phyloP scores from a whole-genome alignment of 108 stramenopile species.

The Skeletonema potamos region DNA sequence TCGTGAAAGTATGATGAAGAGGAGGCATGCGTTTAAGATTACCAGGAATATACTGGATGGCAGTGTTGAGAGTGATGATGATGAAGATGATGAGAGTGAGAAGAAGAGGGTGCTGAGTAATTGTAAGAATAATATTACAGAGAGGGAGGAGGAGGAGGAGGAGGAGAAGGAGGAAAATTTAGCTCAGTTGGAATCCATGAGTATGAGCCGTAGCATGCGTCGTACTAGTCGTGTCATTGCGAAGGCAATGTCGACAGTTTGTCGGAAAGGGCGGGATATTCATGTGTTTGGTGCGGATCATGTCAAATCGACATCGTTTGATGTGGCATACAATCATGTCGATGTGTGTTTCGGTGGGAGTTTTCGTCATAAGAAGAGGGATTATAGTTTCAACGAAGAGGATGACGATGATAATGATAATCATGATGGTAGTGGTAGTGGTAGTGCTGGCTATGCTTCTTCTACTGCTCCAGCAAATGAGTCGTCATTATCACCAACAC shows the following conservation, averaged over 20 bases:
- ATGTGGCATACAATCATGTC: conserved; percentile 9
- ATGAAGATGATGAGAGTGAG: not conserved
- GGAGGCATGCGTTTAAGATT: not conserved
- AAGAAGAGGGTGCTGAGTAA: too few relatives aligned
- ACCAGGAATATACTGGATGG: too few relatives aligned
- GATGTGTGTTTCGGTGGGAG: conserved; percentile 42
- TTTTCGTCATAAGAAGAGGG: conserved; percentile 1
- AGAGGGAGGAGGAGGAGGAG: not conserved
- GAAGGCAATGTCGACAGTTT: not conserved
- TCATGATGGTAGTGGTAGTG: not conserved
- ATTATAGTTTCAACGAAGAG: not conserved
- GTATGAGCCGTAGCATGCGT: not conserved
- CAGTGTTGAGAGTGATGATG: not conserved
- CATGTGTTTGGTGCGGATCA: conserved; percentile 30
- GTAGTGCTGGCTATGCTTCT: too few relatives aligned
- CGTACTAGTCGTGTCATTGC: not conserved
- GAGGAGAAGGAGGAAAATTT: not conserved
- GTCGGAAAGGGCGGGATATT: conserved; percentile 17
- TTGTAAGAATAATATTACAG: too few relatives aligned
- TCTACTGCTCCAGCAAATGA: too few relatives aligned
- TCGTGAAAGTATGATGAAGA: conserved; percentile 1
- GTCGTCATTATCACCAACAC: not conserved
- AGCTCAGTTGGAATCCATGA: too few relatives aligned
- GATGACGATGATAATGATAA: not conserved
- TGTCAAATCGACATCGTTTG: conserved; percentile 19